Base-by-base conservation (phyloP, 2,329 filamentous ascomycete genomes). In the Hymenoscyphus infarciens region DNA sequence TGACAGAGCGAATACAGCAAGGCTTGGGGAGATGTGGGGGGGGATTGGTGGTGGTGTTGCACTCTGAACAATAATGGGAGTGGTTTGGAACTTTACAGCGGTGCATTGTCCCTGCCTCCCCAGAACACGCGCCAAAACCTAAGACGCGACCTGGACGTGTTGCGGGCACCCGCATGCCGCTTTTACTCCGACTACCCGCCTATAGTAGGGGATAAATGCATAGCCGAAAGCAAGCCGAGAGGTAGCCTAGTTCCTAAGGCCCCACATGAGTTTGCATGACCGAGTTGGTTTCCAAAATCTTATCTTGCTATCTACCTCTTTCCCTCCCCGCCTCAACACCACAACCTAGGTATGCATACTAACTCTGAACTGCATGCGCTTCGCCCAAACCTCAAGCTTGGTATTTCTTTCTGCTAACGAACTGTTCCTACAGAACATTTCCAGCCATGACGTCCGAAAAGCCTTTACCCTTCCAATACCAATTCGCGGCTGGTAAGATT, bases 401-500 rank as follows among this genome's bases (percentile, higher is more conserved):
- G 42, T 19, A 19, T 49, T 49, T 49, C 42, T 49, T 22, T 4
- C 42, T 49, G 8, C 42, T 49, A 22, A 49, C 42, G 6, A 49
- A 22, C 19, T 22, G 42, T 22, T 1, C n/a, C n/a, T 22, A 49
- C 42, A 49, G 42, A 49, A 10, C 19, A 49, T 22, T 11, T 22
- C 42, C 19, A 7, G 82, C 73, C 72, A 90, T 89, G 87, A 82
- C 86, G 68, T 75, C 81, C 68, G 77, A 87, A 15, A 89, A 92
- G 80, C 91, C 93, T 63, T 86, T 97, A 71, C 92, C 92, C 64
- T 97, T 97, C 79, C 78, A 87, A 71, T 97, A 97, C 87, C 93
- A 97, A 81, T 97, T 98, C 82, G 90, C 88, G 77, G 93, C 94
- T 75, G 93, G 93, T 87, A 75, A 75, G 85, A 81, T 49, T 19